These are phyloP conservation scores for Candida sojae DNA, from an alignment of 1,139 yeast species.

Conservation along the genomic window DNA sequence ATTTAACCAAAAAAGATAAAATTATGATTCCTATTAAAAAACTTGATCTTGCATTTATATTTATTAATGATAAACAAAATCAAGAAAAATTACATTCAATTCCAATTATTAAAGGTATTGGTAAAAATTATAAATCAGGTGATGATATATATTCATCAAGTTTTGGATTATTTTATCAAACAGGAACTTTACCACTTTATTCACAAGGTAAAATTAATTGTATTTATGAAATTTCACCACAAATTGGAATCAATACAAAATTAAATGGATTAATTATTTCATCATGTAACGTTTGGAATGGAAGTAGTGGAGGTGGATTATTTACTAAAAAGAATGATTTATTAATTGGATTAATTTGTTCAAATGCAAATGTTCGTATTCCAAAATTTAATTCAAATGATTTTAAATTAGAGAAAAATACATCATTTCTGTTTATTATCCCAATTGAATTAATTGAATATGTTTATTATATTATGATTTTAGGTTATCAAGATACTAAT, in stretches of 20 bases:
- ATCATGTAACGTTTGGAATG: conserved; percentile 73
- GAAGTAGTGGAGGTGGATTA: conserved; percentile 74
- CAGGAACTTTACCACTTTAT: conserved; percentile 20
- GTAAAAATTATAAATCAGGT: conserved; percentile 23
- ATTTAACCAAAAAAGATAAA: conserved; percentile 14
- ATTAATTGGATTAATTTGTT: conserved; percentile 61
- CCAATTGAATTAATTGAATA: conserved; percentile 29
- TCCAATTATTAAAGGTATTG: neutral
- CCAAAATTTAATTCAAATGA: conserved; percentile 16
- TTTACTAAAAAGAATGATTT: conserved; percentile 31
- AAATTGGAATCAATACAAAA: conserved; percentile 7
- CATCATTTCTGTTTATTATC: conserved; percentile 29
- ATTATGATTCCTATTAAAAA: conserved; percentile 8
- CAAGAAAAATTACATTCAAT: conserved; percentile 2
- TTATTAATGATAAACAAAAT: conserved; percentile 12
- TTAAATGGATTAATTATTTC: conserved; percentile 43
- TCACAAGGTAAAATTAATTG: conserved; percentile 49
- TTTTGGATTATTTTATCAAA: conserved; percentile 52
- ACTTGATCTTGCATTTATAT: conserved; percentile 7
- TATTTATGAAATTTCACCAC: conserved; percentile 13
- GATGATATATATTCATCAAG: conserved; percentile 52
- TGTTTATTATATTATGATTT: conserved; percentile 15
- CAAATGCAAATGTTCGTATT: conserved; percentile 51
- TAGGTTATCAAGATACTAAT: neutral
- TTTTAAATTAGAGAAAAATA: conserved; percentile 25